Conservation (phyloP, 2,329 filamentous ascomycete genomes). For the Aspergillus ustus region DNA sequence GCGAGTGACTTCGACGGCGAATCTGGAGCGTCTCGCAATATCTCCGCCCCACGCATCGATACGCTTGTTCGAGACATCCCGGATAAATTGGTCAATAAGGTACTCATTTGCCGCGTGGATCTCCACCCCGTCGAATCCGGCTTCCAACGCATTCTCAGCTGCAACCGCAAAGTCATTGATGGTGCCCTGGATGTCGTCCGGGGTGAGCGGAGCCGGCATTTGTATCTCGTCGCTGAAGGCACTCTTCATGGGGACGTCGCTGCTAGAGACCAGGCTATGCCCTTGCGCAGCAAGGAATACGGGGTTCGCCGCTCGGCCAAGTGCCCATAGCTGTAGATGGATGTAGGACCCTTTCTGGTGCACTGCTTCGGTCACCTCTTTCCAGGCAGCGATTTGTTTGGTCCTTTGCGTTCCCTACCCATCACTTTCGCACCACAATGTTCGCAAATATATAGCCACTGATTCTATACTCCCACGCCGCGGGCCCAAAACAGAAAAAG, state of each 20-base stretch:
- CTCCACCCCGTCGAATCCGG: constrained; percentile 59
- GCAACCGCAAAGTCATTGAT: constrained; percentile 50
- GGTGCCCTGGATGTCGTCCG: constrained; percentile 49
- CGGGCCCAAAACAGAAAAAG: constrained; percentile 32
- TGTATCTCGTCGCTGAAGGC: too few species aligned
- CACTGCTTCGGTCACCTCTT: constrained; percentile 63
- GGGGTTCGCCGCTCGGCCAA: constrained; percentile 59
- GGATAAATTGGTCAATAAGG: constrained; percentile 56
- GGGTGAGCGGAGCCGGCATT: constrained; percentile 37
- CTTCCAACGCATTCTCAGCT: constrained; percentile 57
- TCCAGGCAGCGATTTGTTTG: constrained; percentile 60
- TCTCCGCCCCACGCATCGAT: constrained; percentile 57
- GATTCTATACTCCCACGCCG: neutral
- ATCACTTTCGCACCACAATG: too few species aligned
- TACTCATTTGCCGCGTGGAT: constrained; percentile 57
- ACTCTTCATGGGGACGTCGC: too few species aligned
- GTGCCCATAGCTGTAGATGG: constrained; percentile 65
- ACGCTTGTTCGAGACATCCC: constrained; percentile 53
- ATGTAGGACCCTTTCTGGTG: constrained; percentile 66
- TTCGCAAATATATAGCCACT: too few species aligned
- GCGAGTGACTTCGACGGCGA: constrained; percentile 57
- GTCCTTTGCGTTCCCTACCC: too few species aligned
- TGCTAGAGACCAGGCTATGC: too few species aligned
- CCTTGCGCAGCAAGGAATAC: constrained; percentile 26
- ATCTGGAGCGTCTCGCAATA: constrained; percentile 58